Conservation (phyloP, 768 basidiomycete species). For the Cystoderma amianthinum region DNA sequence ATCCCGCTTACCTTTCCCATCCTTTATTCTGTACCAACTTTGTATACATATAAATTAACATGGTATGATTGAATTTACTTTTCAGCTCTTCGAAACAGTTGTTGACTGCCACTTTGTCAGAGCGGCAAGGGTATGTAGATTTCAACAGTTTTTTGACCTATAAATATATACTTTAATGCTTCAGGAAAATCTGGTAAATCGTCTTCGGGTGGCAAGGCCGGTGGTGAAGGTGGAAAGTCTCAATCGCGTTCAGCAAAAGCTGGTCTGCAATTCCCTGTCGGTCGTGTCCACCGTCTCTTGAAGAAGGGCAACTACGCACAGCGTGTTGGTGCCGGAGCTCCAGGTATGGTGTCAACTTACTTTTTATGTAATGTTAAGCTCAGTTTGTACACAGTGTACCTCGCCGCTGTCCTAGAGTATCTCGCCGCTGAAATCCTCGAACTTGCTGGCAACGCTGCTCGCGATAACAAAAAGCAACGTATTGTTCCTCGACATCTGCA, state of each 20-base stretch:
- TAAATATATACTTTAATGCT: neutral
- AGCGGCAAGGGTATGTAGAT: constrained; percentile 33
- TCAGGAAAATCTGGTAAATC: constrained; percentile 57
- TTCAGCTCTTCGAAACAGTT: too few species aligned
- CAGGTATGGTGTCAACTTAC: constrained; percentile 35
- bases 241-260: constrained; percentile 71
- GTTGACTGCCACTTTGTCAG: too few species aligned
- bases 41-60: constrained; percentile 3
- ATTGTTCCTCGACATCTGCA: constrained; percentile 94
- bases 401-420: constrained; percentile 90
- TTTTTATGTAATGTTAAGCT: constrained; percentile 2
- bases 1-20: constrained; percentile 12
- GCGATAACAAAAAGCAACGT: constrained; percentile 92
- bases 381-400: constrained; percentile 52
- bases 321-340: constrained; percentile 85
- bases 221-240: constrained; percentile 38
- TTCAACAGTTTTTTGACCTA: too few species aligned
- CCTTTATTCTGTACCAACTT: neutral
- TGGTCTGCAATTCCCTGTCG: constrained; percentile 84
- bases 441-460: constrained; percentile 84
- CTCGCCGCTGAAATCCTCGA: constrained; percentile 92
- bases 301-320: constrained; percentile 84
- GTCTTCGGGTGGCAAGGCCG: constrained; percentile 63
- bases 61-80: too few species aligned
- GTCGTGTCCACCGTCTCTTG: constrained; percentile 87